Percentiles rank a stretch among this genome's conserved stretches.
Conservation (phyloP, 2,329 filamentous ascomycete genomes). For the Diaporthe sp. region DNA sequence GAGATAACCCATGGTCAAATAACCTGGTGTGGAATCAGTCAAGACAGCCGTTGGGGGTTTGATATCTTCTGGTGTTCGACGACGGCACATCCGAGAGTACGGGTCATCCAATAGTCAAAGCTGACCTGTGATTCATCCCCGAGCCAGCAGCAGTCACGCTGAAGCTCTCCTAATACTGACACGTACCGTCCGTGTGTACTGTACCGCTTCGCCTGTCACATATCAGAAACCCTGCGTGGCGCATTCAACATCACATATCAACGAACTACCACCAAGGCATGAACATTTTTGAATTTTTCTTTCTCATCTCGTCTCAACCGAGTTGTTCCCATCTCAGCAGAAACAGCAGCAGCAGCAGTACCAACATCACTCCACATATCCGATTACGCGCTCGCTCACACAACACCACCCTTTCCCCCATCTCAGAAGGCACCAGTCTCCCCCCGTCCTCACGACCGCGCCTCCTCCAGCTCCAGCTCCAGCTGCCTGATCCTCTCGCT, state of each 20-base stretch:
- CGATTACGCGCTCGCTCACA: constrained; percentile 1
- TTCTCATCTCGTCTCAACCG: neutral
- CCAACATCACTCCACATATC: neutral
- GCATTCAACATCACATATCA: neutral
- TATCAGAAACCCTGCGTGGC: too few species aligned
- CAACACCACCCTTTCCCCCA: neutral
- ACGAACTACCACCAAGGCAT: neutral
- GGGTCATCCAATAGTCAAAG: neutral
- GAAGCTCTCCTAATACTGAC: neutral
- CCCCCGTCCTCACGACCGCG: constrained; percentile 57
- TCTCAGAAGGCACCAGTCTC: neutral
- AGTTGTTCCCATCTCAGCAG: neutral
- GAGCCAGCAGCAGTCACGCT: neutral
- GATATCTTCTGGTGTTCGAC: neutral
- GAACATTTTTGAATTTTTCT: constrained; percentile 8
- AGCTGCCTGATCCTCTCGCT: constrained; percentile 75
- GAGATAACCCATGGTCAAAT: neutral
- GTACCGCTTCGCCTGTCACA: too few species aligned
- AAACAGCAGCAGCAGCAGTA: neutral
- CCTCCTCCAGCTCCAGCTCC: constrained; percentile 74
- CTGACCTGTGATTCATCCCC: neutral
- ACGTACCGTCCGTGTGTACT: neutral
- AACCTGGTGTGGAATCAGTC: neutral
- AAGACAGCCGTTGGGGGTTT: too few species aligned
- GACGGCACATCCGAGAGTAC: too few species aligned